Percentiles rank a stretch among this genome's conserved stretches.
phyloP scores from a whole-genome alignment of 2,329 filamentous ascomycete genomes.

The Dactylonectria macrodidyma region DNA sequence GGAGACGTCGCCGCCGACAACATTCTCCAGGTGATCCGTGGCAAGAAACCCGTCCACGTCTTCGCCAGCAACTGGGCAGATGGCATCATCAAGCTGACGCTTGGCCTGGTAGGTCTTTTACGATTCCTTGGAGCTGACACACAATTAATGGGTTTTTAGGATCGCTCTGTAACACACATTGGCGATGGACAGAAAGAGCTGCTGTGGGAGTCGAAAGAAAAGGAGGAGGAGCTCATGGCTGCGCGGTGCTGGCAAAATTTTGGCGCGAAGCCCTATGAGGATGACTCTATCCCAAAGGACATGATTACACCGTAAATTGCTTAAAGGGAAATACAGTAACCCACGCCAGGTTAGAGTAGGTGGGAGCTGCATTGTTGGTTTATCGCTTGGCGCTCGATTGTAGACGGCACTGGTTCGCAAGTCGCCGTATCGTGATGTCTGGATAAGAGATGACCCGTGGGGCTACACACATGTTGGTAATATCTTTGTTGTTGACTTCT shows the following conservation, averaged over 20 bases:
- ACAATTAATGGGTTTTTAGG: constrained; percentile 49
- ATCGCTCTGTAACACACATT: constrained; percentile 60
- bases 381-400: too few species aligned
- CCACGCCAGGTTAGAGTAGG: too few species aligned
- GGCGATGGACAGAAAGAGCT: constrained; percentile 61
- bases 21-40: constrained; percentile 62
- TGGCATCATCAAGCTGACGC: constrained; percentile 66
- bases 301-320: background rate
- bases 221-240: constrained; percentile 61
- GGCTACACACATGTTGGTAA: too few species aligned
- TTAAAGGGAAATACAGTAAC: background rate
- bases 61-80: constrained; percentile 64
- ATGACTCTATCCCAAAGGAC: constrained; percentile 42
- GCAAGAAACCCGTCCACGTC: constrained; percentile 53
- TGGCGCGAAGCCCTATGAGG: constrained; percentile 62
- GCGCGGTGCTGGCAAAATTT: constrained; percentile 59
- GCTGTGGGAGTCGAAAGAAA: constrained; percentile 58
- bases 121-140: rapidly evolving
- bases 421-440: too few species aligned
- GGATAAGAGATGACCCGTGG: too few species aligned
- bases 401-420: too few species aligned
- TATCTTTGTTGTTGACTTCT: too few species aligned
- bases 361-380: too few species aligned
- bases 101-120: constrained; percentile 62
- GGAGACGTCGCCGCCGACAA: constrained; percentile 68